phyloP scores from a whole-genome alignment of 495 filamentous ascomycete genomes.

The Penicillium goetzii region DNA sequence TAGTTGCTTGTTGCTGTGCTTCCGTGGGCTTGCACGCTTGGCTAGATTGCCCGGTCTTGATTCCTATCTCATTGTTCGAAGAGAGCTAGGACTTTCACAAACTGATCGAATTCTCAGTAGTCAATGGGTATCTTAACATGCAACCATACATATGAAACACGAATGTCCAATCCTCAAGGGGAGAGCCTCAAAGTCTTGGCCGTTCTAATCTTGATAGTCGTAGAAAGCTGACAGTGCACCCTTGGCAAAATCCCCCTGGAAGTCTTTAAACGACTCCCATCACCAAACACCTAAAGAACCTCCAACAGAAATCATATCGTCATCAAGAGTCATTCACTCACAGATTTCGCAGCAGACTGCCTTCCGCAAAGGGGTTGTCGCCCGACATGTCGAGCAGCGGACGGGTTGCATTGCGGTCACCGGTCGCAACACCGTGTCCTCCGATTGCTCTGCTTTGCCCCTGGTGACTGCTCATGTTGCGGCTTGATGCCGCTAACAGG shows the following conservation, averaged over 20 bases:
- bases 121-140: slow-evolving; percentile 21
- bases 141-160: slow-evolving; percentile 9
- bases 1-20: neutral
- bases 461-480: slow-evolving; percentile 7
- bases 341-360: slow-evolving; percentile 54
- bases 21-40: neutral
- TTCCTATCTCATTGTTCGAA: neutral
- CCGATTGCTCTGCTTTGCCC: slow-evolving; percentile 29
- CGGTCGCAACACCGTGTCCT: slow-evolving; percentile 59
- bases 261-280: neutral
- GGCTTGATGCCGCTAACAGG: slow-evolving; percentile 39
- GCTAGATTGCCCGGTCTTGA: neutral
- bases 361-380: slow-evolving; percentile 55
- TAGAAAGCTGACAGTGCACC: neutral
- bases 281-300: neutral
- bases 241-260: neutral
- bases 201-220: neutral
- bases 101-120: neutral
- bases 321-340: slow-evolving; percentile 30
- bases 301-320: slow-evolving; percentile 2
- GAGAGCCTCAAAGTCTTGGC: neutral
- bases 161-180: neutral
- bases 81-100: neutral
- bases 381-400: slow-evolving; percentile 61
- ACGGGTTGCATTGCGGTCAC: slow-evolving; percentile 52